Evolutionary conservation across 1,139 yeast species (phyloP), one percentile per base, ranked within the genome.

Genomic region (Suzukiozyma palmioleophila): DNA sequence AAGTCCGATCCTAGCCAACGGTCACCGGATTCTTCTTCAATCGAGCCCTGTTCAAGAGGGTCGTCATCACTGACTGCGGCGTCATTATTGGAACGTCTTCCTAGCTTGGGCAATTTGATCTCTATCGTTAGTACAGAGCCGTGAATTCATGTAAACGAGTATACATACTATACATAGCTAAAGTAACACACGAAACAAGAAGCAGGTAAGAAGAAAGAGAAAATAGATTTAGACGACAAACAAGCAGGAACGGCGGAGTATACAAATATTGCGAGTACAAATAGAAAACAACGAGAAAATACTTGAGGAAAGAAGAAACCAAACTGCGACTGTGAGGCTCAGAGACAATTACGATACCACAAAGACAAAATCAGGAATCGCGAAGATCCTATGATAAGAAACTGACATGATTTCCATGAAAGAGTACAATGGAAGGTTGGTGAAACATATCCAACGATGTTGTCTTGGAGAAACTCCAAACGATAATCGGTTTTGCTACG

Each of bases 1-100:
- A 77, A 52, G 48, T 77, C 82, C 0, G 81, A 74, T 0, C 77
- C 69, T 14, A 73, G 54, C 82, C 82, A 77, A 40, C 82, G 56
- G 47, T 77, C 83, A 0, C 81, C 83, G 9, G 73, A 70, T 44
- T 76, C 81, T 49, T 77, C 83, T 37, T 72, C 75, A 9, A 56
- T 55, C 1, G 75, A 60, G 0, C 75, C 82, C 40, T 61, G 59
- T 32, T 71, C 75, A n/a, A 74, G 58, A 30, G 48, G 65, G n/a
- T 73, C 79, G 21, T 71, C 77, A 10, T n/a, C 9, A 22, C 22
- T 42, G 41, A 26, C 49, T 18, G 42, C 27, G 9, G 12, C 34
- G 11, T 36, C 39, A 25, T 5, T 27, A 22, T 12, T 13, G 7
- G 15, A 26, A 8, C 22, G 18, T 34, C 40, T 18, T 24, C 60